phyloP scores from a whole-genome alignment of 164 flowering plant species.

The Stephania cephalantha region DNA sequence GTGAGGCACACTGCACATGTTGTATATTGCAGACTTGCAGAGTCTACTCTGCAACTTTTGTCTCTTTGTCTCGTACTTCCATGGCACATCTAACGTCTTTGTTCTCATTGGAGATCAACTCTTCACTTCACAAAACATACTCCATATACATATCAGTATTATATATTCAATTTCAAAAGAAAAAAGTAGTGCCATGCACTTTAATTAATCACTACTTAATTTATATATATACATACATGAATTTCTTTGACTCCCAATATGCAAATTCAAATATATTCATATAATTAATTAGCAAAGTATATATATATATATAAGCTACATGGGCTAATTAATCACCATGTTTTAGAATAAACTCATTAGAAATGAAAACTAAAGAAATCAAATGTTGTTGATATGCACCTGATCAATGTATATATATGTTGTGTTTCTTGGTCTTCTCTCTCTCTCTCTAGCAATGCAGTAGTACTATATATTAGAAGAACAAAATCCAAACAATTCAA shows the following conservation, averaged over 20 bases:
- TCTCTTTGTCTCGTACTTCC: neutral
- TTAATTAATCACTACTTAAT: too few species aligned
- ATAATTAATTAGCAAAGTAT: too few species aligned
- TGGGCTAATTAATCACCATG: too few species aligned
- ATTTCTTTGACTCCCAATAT: too few species aligned
- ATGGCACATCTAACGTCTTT: conserved; percentile 5
- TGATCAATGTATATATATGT: neutral
- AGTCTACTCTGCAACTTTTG: neutral
- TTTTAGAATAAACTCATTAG: too few species aligned
- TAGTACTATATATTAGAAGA: neutral
- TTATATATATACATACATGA: too few species aligned
- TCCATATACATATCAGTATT: too few species aligned
- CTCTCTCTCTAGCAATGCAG: neutral
- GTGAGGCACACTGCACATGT: neutral
- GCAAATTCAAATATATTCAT: too few species aligned
- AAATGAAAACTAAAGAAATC: too few species aligned
- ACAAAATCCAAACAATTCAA: neutral
- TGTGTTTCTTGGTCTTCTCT: neutral
- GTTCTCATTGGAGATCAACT: neutral
- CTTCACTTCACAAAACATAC: neutral
- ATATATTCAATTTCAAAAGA: neutral
- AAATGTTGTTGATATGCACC: too few species aligned
- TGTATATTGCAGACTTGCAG: neutral
- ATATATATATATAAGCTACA: too few species aligned
- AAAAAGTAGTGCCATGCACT: neutral